phyloP scores from a whole-genome alignment of 2,329 filamentous ascomycete genomes.

The Phoma sp. region DNA sequence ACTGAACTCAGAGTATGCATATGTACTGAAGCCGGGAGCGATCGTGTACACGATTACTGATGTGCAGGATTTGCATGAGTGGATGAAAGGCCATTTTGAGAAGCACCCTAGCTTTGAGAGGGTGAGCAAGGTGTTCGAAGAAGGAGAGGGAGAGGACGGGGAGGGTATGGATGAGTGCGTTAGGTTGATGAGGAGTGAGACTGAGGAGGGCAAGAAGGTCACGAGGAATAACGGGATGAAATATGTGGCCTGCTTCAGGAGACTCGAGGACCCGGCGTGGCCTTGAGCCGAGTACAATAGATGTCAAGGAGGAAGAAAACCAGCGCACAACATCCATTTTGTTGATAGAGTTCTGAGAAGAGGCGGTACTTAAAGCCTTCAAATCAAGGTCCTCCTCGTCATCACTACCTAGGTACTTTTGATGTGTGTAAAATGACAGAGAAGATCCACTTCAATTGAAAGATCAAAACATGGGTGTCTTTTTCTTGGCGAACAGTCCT shows the following conservation, averaged over 20 bases:
- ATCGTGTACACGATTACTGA: conserved; percentile 97
- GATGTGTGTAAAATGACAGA: too few species aligned
- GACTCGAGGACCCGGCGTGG: conserved; percentile 82
- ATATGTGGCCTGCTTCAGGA: conserved; percentile 86
- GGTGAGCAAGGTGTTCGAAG: conserved; percentile 58
- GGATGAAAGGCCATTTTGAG: conserved; percentile 90
- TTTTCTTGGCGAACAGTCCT: too few species aligned
- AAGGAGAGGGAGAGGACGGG: conserved; percentile 73
- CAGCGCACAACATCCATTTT: too few species aligned
- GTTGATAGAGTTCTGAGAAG: too few species aligned
- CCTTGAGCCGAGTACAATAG: conserved; percentile 63
- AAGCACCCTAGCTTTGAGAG: conserved; percentile 81
- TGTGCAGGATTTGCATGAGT: conserved; percentile 89
- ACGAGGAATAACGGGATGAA: conserved; percentile 88
- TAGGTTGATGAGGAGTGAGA: conserved; percentile 78
- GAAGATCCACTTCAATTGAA: too few species aligned
- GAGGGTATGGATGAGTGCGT: conserved; percentile 75
- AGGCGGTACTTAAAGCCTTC: too few species aligned
- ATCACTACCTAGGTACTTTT: too few species aligned
- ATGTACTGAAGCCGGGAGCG: conserved; percentile 81
- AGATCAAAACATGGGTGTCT: too few species aligned
- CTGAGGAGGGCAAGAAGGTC: conserved; percentile 98
- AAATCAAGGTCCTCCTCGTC: too few species aligned
- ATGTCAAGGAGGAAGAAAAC: too few species aligned
- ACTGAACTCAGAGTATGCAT: conserved; percentile 92